Conservation (phyloP, 2,329 filamentous ascomycete species). For the Claviceps quebecensis region DNA sequence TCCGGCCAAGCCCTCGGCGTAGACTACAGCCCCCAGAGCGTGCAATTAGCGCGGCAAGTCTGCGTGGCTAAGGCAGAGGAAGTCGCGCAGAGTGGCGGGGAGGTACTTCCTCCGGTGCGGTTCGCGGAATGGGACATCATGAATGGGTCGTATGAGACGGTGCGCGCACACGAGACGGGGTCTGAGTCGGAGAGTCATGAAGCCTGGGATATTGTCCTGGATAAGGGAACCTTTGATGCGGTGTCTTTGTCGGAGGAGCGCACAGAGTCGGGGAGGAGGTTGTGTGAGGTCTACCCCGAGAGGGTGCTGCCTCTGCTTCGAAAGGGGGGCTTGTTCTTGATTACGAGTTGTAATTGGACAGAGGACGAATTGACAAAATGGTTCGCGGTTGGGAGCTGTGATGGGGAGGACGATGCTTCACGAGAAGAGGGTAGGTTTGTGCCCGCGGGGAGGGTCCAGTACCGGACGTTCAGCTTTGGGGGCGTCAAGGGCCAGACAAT, state of each 20-base stretch:
- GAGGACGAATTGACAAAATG: conserved; percentile 69
- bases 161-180: conserved; percentile 14
- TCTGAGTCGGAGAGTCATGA: conserved; percentile 7
- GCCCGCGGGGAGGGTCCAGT: conserved; percentile 57
- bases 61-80: conserved; percentile 18
- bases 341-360: conserved; percentile 98
- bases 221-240: conserved; percentile 97
- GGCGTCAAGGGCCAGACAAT: conserved; percentile 81
- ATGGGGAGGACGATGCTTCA: too few relatives aligned
- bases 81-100: not conserved
- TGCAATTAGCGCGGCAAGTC: conserved; percentile 59
- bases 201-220: conserved; percentile 83
- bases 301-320: conserved; percentile 56
- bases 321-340: conserved; percentile 57
- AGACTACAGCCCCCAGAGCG: conserved; percentile 68
- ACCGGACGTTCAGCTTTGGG: conserved; percentile 79
- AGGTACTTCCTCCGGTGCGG: conserved; percentile 15
- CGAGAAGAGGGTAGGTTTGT: conserved; percentile 29
- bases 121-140: conserved; percentile 53
- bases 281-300: conserved; percentile 62
- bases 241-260: conserved; percentile 58
- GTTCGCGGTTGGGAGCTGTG: conserved; percentile 41
- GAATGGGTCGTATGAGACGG: conserved; percentile 20
- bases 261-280: conserved; percentile 38
- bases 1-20: conserved; percentile 63